A percentile compares a stretch with the other conserved stretches of the same genome.
These are phyloP conservation scores for Stagonosporopsis cucurbitacearum DNA, from an alignment of 2,329 filamentous ascomycete genomes.

Conservation along the genomic window DNA sequence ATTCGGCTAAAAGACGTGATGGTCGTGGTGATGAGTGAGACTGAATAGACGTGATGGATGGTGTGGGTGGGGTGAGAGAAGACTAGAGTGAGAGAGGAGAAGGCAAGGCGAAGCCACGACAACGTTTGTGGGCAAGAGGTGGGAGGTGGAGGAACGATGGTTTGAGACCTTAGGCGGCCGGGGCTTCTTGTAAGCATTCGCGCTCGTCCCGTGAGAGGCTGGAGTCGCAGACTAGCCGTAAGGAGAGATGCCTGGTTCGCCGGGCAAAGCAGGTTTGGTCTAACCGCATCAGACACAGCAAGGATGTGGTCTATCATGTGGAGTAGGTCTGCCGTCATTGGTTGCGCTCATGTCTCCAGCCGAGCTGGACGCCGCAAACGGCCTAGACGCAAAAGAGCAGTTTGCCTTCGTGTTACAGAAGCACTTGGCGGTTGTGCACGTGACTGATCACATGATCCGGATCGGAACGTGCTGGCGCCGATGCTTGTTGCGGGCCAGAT, in stretches of 20 bases:
- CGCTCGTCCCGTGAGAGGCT: slow-evolving; percentile 44
- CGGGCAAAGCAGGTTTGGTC: slow-evolving; percentile 5
- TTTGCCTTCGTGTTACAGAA: neutral
- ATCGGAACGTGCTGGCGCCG: neutral
- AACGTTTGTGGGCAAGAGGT: slow-evolving; percentile 43
- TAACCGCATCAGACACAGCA: slow-evolving; percentile 8
- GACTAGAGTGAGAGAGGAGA: slow-evolving; percentile 13
- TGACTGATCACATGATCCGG: neutral
- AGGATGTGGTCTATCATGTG: slow-evolving; percentile 1
- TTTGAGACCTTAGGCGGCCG: slow-evolving; percentile 36
- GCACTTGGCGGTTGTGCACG: neutral
- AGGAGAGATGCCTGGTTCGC: too few species aligned
- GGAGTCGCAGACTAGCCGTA: slow-evolving; percentile 27
- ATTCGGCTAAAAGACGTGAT: slow-evolving; percentile 27
- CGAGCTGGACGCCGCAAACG: slow-evolving; percentile 11
- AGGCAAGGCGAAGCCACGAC: too few species aligned
- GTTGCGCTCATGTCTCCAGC: slow-evolving; percentile 13
- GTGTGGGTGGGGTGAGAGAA: slow-evolving; percentile 12
- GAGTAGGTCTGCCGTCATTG: slow-evolving; percentile 28
- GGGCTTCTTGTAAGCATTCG: slow-evolving; percentile 46
- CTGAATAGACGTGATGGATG: slow-evolving; percentile 14
- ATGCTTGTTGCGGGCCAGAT: slow-evolving; percentile 13
- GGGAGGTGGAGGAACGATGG: slow-evolving; percentile 46
- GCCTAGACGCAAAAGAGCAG: neutral
- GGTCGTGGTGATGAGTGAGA: slow-evolving; percentile 17